Conservation (phyloP, 129 eudicot genomes). For the Artemisia tridentata region DNA sequence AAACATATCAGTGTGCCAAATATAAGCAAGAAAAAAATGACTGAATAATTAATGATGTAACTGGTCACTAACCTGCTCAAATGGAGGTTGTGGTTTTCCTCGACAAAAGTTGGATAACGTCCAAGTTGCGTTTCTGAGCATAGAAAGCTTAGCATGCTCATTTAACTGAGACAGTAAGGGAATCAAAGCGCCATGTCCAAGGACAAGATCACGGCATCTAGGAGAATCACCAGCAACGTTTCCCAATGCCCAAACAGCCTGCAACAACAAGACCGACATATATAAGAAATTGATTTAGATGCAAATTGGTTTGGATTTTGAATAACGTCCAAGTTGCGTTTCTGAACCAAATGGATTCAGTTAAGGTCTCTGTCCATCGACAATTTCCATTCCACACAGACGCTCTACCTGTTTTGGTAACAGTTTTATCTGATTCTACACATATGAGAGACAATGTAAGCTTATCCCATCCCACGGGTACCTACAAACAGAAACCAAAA, state of each 20-base stretch:
- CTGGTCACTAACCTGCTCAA: constrained; percentile 59
- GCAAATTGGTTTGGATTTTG: no score
- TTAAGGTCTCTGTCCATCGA: no score
- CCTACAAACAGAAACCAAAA: no score
- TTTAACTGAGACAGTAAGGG: constrained; percentile 68
- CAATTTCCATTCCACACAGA: no score
- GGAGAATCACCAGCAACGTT: constrained; percentile 93
- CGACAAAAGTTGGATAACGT: constrained; percentile 80
- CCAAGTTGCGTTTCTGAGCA: constrained; percentile 92
- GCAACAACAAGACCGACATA: background rate
- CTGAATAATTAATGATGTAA: background rate
- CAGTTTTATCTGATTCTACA: no score
- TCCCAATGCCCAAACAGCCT: constrained; percentile 96
- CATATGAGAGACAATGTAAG: no score
- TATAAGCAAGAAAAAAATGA: background rate
- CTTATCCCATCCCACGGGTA: no score
- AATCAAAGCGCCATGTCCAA: constrained; percentile 65
- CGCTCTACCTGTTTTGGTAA: no score
- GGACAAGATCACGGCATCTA: constrained; percentile 79
- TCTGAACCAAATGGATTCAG: no score
- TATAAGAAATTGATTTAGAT: background rate
- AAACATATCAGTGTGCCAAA: background rate
- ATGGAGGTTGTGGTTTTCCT: constrained; percentile 82
- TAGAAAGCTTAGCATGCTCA: constrained; percentile 71
- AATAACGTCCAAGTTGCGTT: no score